Base-by-base conservation (phyloP, 495 filamentous ascomycete genomes). In the Massariosphaeria phaeospora region DNA sequence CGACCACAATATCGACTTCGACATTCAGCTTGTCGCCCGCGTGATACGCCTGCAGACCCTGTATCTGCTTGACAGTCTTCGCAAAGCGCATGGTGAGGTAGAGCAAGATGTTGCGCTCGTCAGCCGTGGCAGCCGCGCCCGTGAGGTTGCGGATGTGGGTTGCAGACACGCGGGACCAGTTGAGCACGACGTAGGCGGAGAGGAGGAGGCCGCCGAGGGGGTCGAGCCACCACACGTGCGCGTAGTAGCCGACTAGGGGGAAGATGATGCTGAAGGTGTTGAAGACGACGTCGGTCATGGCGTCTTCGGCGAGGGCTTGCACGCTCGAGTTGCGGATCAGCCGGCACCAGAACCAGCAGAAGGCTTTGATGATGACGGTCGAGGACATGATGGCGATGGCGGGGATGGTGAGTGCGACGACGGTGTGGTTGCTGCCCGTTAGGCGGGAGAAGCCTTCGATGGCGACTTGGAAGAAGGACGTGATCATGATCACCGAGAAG, bases 21-120 rank as follows among this genome's bases (percentile, higher is more conserved):
- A 94, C 88, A 57, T 88, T 94, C 13, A 96, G 75, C 69, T 91
- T 86, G 59, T 96, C 90, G 7, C 91, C 91, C 0, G 84, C 79
- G 62, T 95, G 89, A 65, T 96, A 96, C 0, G 89, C 90, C 50
- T 91, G 82, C 15, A 95, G 66, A 20, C 88, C 85, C 63, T 95
- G 90, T 33, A 96, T 93, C 61, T 89, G 85, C 61, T 82, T 83
- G 54, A 96, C 91, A 3, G 85, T 84, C 44, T 85, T 88, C 18
- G 90, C 91, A 64, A 96, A 96, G 1, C 91, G 82, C 89, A 96
- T 95, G 1, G 89, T 91, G 53, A 94, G 76, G 70, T 96, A 96
- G 0, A 96, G 75, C 7, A 96, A 72, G 17, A 95, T 79, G 63
- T 91, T 95, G 30, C 89, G 79, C 60, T 95, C 85, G 46, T 85